phyloP scores from a whole-genome alignment of 78 protist genomes.

The Speleostelium caveatum region DNA sequence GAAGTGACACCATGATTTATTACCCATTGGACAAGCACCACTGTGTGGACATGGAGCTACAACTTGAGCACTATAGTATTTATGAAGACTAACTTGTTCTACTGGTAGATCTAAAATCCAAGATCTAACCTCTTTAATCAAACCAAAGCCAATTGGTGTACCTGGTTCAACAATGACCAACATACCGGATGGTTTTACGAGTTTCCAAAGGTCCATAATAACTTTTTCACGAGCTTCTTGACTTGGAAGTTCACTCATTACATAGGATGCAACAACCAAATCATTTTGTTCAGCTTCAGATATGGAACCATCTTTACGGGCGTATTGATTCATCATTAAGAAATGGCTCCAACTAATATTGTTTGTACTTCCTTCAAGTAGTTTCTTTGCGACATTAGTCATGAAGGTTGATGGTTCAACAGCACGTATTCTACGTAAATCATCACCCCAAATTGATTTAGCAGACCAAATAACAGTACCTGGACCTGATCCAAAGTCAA shows the following conservation, averaged over 20 bases:
- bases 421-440: slow-evolving; percentile 44
- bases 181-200: slow-evolving; percentile 75
- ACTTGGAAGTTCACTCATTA: slow-evolving; percentile 67
- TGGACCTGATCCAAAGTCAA: slow-evolving; percentile 85
- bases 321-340: not conserved
- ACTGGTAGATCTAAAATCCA: slow-evolving; percentile 23
- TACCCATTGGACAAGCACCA: slow-evolving; percentile 71
- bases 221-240: slow-evolving; percentile 38
- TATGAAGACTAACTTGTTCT: not conserved
- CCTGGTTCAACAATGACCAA: slow-evolving; percentile 81
- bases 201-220: slow-evolving; percentile 60
- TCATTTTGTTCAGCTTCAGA: slow-evolving; percentile 20
- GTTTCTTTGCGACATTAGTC: slow-evolving; percentile 49
- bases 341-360: slow-evolving; percentile 69
- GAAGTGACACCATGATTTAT: slow-evolving; percentile 84
- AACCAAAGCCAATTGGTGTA: slow-evolving; percentile 82
- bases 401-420: slow-evolving; percentile 72
- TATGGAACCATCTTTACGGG: not conserved
- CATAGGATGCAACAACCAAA: slow-evolving; percentile 76
- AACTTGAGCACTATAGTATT: slow-evolving; percentile 29
- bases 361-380: slow-evolving; percentile 46
- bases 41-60: slow-evolving; percentile 83
- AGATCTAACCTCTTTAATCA: slow-evolving; percentile 52
- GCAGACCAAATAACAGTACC: slow-evolving; percentile 86
- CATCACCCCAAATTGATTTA: slow-evolving; percentile 39